Evolutionary conservation across 306 rosid species (phyloP).

Genomic region (Sicyos baderoa): DNA sequence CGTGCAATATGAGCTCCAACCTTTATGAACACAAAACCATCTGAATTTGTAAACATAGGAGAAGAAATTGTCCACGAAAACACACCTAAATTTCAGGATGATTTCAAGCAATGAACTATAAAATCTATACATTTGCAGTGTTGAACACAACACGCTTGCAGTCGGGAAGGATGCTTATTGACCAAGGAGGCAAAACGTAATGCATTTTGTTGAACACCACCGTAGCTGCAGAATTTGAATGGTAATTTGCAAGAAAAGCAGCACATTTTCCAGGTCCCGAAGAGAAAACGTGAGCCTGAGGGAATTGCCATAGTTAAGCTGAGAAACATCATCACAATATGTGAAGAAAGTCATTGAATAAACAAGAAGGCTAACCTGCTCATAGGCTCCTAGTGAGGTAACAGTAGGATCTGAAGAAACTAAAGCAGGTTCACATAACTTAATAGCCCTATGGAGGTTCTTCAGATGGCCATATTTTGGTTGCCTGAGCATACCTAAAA

Average conservation of each 20-base stretch:
- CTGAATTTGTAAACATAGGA: constrained; percentile 17
- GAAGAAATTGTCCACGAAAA: not conserved
- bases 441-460: constrained; percentile 77
- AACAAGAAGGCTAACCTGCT: constrained; percentile 49
- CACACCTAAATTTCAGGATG: not conserved
- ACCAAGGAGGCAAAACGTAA: constrained; percentile 89
- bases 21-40: constrained; percentile 38
- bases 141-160: constrained; percentile 64
- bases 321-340: constrained; percentile 6
- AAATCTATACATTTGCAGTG: constrained; percentile 67
- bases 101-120: constrained; percentile 11
- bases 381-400: constrained; percentile 61
- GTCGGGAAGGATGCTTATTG: constrained; percentile 93
- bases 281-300: constrained; percentile 72
- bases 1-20: constrained; percentile 61
- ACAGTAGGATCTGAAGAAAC: constrained; percentile 73
- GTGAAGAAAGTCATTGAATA: constrained; percentile 13
- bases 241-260: constrained; percentile 76
- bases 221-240: constrained; percentile 43
- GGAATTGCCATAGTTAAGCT: constrained; percentile 23
- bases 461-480: constrained; percentile 81
- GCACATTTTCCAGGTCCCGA: constrained; percentile 55
- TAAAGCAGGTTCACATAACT: constrained; percentile 69
- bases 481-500: constrained; percentile 73
- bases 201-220: constrained; percentile 63